phyloP scores from a whole-genome alignment of 495 filamentous ascomycete species.

The Podospora anserina region DNA sequence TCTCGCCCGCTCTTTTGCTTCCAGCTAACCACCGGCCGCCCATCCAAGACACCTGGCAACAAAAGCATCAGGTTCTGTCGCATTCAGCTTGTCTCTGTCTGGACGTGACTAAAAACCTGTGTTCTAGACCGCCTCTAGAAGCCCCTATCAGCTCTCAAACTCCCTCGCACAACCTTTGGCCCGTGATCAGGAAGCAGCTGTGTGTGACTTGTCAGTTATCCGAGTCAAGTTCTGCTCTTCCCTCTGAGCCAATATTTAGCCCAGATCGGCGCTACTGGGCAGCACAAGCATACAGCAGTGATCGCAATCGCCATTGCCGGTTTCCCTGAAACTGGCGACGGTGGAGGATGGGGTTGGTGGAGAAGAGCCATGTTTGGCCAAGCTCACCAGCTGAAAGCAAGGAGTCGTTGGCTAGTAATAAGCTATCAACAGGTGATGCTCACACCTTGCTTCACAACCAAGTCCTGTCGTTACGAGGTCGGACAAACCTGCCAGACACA shows the following conservation, averaged over 20 bases:
- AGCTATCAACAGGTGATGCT: background rate
- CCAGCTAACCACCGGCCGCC: background rate
- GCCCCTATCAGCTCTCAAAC: background rate
- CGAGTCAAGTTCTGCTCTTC: background rate
- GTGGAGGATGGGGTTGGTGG: background rate
- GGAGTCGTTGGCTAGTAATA: background rate
- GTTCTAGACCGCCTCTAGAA: constrained; percentile 4
- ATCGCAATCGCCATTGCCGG: background rate
- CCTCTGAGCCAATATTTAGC: background rate
- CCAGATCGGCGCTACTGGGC: background rate
- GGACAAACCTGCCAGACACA: background rate
- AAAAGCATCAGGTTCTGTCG: background rate
- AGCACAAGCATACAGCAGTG: background rate
- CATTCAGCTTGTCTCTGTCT: constrained; percentile 8
- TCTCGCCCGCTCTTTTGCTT: background rate
- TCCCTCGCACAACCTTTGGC: constrained; percentile 4
- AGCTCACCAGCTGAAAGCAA: background rate
- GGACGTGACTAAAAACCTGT: background rate
- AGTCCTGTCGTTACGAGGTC: background rate
- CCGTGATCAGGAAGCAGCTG: background rate
- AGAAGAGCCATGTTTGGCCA: background rate
- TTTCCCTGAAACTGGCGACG: background rate
- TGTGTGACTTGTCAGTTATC: background rate
- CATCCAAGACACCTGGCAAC: background rate
- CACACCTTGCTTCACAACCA: background rate